Evolutionary conservation across 1,284 basidiomycete genomes (phyloP).

Genomic region (Malassezia caprae): DNA sequence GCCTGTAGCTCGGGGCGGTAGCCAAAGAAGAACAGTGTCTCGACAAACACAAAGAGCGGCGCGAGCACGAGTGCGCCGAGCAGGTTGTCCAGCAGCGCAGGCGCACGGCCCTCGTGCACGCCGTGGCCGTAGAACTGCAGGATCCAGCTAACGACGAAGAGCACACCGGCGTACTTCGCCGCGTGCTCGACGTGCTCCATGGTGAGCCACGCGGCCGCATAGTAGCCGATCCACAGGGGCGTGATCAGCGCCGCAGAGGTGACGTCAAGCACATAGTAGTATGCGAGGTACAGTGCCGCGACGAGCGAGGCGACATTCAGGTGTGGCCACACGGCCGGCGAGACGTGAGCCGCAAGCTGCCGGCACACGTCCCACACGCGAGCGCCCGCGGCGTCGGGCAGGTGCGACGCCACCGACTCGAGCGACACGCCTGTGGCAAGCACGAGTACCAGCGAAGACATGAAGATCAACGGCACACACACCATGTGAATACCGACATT

Average conservation of each 20-base stretch:
- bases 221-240: slow-evolving; percentile 24
- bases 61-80: slow-evolving; percentile 35
- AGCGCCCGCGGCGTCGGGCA: neutral
- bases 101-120: slow-evolving; percentile 34
- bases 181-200: slow-evolving; percentile 20
- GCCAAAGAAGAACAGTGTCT: slow-evolving; percentile 35
- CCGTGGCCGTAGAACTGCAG: slow-evolving; percentile 39
- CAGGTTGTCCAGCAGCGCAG: slow-evolving; percentile 35
- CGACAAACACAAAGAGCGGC: slow-evolving; percentile 38
- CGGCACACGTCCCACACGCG: neutral
- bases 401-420: neutral
- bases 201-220: slow-evolving; percentile 18
- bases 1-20: slow-evolving; percentile 34
- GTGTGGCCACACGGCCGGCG: slow-evolving; percentile 4
- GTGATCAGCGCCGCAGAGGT: slow-evolving; percentile 25
- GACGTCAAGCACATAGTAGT: slow-evolving; percentile 31
- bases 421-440: neutral
- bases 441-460: slow-evolving; percentile 10
- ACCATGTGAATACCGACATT: slow-evolving; percentile 39
- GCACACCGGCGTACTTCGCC: slow-evolving; percentile 17
- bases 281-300: slow-evolving; percentile 23
- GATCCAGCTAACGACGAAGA: slow-evolving; percentile 30
- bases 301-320: slow-evolving; percentile 4
- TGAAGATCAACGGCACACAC: slow-evolving; percentile 35
- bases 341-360: neutral